Evolutionary conservation across 225 moss, liverwort and hornwort species (phyloP), one percentile per base, ranked within the genome.

Genomic region (Physcomitrium patens): DNA sequence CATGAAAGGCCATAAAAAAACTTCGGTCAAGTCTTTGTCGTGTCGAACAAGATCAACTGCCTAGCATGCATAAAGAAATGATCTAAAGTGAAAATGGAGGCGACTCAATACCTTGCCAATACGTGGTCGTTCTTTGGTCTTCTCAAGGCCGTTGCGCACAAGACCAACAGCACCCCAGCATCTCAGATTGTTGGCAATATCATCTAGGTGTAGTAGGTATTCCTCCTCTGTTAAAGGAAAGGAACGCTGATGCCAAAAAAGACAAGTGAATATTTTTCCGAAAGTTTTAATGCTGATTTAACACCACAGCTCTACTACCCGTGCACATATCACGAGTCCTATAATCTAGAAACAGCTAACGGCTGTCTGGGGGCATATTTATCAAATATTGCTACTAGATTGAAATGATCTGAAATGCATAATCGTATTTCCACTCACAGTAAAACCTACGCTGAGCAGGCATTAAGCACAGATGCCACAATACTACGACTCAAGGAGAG

Each of bases 181-280:
- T 74, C 93, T 95, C 87, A 99, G 80, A 76, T 84, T 89, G 74
- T 90, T 78, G 70, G 95, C 95, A 72, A 99, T 86, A 37, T 86
- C 84, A 82, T 99, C 99, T 81, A 99, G 65, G 80, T 95, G 99
- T 63, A 93, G 80, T 37, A 99, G 64, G 70, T 99, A 99, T 78
- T 99, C 95, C 76, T 99, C 99, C 80, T 99, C 99, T 28, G 99
- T 89, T 75, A 99, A 85, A 10, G 88, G 99, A 76, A 99, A 99
- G 53, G 99, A 99, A 67, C 99, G 90, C 99, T 99, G 90, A 65
- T 69, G 46, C 67, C 19, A 76, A 73, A 55, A 78, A 15, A 62
- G 65, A 60, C 20, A 65, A 27, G 61, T 80, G 4, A 84, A 69
- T 27, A 84, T 37, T 7, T 37, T 37, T 37, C 5, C 5, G 5